Base-by-base conservation (phyloP, 2,329 filamentous ascomycete species). In the Scedosporium boydii region DNA sequence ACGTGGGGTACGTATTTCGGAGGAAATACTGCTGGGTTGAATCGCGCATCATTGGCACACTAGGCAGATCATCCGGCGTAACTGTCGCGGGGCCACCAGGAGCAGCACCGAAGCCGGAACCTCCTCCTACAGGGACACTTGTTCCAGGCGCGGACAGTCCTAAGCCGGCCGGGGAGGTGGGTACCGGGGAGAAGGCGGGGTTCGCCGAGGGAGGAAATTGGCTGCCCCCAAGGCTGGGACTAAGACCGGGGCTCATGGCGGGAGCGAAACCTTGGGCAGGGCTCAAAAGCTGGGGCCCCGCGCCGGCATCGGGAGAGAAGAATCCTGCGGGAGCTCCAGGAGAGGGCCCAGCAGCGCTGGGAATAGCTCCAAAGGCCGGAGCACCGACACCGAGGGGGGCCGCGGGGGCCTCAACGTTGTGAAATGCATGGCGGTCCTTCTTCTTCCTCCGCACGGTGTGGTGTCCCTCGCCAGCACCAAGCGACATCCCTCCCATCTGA, bases 371-470 rank as follows among this genome's bases (percentile, higher is more conserved):
- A 76, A 89, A 90, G 10, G 85, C 78, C 70, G 89, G 86, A 5
- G 87, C 85, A 34, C 29, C 29, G 29, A 34, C 29, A 34, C 29
- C 29, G 29, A 34, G 29, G 41, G 85, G 86, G 59, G 86, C 85
- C 4, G 80, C 80, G 1, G 64, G 64, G 23, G 89, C 85, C 66
- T 93, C 91, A 61, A 98, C 85, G 46, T 86, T 88, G 74, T 98
- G 93, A 74, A 96, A 90, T 66, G 93, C 93, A 76, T 98, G 93
- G 64, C 91, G 86, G 73, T 97, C 89, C 82, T 96, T 97, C 85
- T 96, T 98, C 81, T 93, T 91, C 74, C 81, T 89, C 72, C 86
- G 82, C 63, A 76, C 76, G 2, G 78, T 78, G 58, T 83, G 73
- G 42, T 79, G 77, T 56, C 80, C 75, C 51, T 82, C 78, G 10